These are phyloP conservation scores for Talinum fruticosum DNA, from an alignment of 148 eudicot species.

Conservation along the genomic window DNA sequence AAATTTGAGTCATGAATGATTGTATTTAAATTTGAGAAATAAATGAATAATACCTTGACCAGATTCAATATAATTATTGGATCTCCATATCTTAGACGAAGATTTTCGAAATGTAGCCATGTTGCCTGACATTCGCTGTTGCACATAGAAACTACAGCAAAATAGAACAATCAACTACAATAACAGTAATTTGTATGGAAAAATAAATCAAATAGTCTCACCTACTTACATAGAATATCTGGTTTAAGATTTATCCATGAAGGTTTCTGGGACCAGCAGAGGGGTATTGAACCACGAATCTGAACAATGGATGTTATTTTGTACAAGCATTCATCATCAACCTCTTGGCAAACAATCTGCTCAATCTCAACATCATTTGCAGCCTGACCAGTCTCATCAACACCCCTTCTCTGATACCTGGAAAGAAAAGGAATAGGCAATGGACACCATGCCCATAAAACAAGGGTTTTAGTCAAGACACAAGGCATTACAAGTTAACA, in stretches of 20 bases:
- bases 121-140: slow-evolving; percentile 63
- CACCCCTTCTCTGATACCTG: slow-evolving; percentile 87
- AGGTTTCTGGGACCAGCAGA: slow-evolving; percentile 85
- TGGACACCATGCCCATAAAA: neutral
- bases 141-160: slow-evolving; percentile 52
- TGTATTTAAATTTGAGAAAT: too few species aligned
- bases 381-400: slow-evolving; percentile 80
- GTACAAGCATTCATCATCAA: slow-evolving; percentile 34
- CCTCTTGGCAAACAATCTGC: slow-evolving; percentile 73
- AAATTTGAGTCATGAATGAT: neutral
- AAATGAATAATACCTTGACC: slow-evolving; percentile 51
- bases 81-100: slow-evolving; percentile 72
- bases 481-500: too few species aligned
- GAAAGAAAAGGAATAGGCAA: neutral
- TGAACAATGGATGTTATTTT: slow-evolving; percentile 76
- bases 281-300: slow-evolving; percentile 88
- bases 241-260: slow-evolving; percentile 66
- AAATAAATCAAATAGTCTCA: neutral
- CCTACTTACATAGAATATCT: slow-evolving; percentile 61
- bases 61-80: slow-evolving; percentile 77
- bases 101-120: slow-evolving; percentile 66
- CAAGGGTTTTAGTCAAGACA: neutral
- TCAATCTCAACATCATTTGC: slow-evolving; percentile 98
- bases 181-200: slow-evolving; percentile 15
- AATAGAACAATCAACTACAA: slow-evolving; percentile 24